Evolutionary conservation across 106 monocot genomes (phyloP), one percentile per base, ranked within the genome.

Genomic region (Acorus gramineus): DNA sequence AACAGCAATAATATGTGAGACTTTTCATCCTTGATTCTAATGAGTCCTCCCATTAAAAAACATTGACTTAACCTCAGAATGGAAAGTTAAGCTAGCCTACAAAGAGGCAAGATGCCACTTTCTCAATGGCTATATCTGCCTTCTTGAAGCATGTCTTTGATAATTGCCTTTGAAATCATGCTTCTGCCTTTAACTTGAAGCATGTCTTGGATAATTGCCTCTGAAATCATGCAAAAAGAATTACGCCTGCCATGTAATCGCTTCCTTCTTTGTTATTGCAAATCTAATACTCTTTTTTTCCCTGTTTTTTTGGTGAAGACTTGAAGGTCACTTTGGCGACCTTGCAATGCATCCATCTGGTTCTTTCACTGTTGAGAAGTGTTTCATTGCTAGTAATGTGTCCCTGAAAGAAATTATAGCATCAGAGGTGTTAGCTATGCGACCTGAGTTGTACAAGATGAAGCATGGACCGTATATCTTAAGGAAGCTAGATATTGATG

Each of bases 341-440:
- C 82, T 98, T 74, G 83, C 88, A 13, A 61, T 88, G 73, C 81
- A 71, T 59, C 64, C 83, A 62, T 85, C 81, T 43, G 79, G 91
- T 67, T 98, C 96, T 57, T 98, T 83, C 69, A 79, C 73, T n/a
- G 81, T 98, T 59, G 96, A 98, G 59, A 98, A 92, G 73, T 92
- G 96, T 71, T 98, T 98, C 57, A 52, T 58, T 61, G 82, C 81
- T 12, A 79, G 91, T 82, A 84, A 81, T 68, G 42, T 83, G 6
- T 64, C 79, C 42, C 64, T 88, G 11, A 91, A 81, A 78, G 87
- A 82, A 77, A 43, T 79, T 42, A 92, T 98, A 65, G 85, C 83
- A 44, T 67, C 62, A 4, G 96, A 98, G 67, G 57, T 98, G 75
- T 51, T 77, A 45, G 70, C 60, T 11, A 74, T 98, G 61, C 84